A percentile compares a stretch with the other conserved stretches of the same genome.
These are phyloP conservation scores for Sarcocystis neurona DNA, from an alignment of 169 alveolate genomes.

Conservation along the genomic window DNA sequence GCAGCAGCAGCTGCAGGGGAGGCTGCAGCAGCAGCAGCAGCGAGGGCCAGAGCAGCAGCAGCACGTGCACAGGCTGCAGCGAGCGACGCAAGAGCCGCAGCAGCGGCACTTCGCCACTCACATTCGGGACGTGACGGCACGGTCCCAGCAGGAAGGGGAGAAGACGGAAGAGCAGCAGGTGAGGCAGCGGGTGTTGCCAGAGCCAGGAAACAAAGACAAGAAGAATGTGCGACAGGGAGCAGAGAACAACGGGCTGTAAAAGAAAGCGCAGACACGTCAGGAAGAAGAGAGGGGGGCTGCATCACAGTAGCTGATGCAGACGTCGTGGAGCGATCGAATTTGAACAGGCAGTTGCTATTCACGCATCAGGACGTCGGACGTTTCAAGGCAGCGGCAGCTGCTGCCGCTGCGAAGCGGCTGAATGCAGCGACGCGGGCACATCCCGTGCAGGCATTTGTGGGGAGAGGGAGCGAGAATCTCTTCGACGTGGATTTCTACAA, in stretches of 20 bases:
- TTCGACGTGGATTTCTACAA: conserved; percentile 9
- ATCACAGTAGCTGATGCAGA: conserved; percentile 97
- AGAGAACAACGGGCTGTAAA: neutral
- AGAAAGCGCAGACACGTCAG: neutral
- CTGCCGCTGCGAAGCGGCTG: conserved; percentile 38
- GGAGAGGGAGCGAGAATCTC: neutral
- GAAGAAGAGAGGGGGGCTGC: conserved; percentile 58
- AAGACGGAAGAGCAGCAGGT: too few relatives aligned
- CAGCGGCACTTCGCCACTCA: too few relatives aligned
- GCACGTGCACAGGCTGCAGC: neutral
- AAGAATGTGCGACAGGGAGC: neutral
- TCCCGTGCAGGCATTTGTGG: conserved; percentile 21
- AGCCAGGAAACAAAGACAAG: neutral
- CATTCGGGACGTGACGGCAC: too few relatives aligned
- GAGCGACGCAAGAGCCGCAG: too few relatives aligned
- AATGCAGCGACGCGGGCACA: conserved; percentile 28
- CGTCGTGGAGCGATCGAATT: conserved; percentile 94
- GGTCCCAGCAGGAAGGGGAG: too few relatives aligned
- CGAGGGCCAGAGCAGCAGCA: conserved; percentile 1
- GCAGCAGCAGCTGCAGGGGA: neutral
- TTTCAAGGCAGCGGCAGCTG: conserved; percentile 59
- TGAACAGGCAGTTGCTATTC: conserved; percentile 97
- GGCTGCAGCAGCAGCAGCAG: neutral
- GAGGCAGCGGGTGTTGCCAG: too few relatives aligned
- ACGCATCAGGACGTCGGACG: conserved; percentile 70